Percentiles rank a stretch among this genome's conserved stretches.
Evolutionary conservation across 2,329 filamentous ascomycete species (phyloP).

Genomic region (Boeremia exigua): DNA sequence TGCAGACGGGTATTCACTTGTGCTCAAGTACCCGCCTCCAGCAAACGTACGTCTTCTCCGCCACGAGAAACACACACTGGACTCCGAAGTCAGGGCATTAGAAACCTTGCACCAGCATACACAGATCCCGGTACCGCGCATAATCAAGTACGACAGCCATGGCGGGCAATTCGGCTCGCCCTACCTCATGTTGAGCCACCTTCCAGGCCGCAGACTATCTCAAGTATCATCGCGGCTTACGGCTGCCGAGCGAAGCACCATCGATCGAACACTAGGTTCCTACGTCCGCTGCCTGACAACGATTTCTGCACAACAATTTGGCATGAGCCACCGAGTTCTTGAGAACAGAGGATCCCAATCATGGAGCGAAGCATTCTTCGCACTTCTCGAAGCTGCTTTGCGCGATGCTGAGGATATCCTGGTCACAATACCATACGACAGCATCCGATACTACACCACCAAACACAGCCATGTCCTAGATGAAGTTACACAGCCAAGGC

Average conservation of each 20-base stretch:
- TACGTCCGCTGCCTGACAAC: conserved; percentile 53
- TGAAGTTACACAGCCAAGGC: conserved; percentile 56
- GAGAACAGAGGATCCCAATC: conserved; percentile 53
- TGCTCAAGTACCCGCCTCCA: conserved; percentile 51
- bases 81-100: conserved; percentile 49
- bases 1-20: conserved; percentile 46
- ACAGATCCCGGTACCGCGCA: conserved; percentile 46
- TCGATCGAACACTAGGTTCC: conserved; percentile 51
- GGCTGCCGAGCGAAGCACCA: conserved; percentile 39
- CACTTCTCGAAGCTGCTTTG: conserved; percentile 59
- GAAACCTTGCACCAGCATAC: conserved; percentile 46
- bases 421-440: conserved; percentile 62
- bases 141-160: conserved; percentile 48
- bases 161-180: conserved; percentile 37
- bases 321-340: conserved; percentile 56
- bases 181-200: conserved; percentile 43
- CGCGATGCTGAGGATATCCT: conserved; percentile 66
- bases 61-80: conserved; percentile 51
- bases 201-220: conserved; percentile 44
- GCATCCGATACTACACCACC: conserved; percentile 58
- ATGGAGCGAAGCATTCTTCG: conserved; percentile 61
- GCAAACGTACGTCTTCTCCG: conserved; percentile 49
- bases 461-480: conserved; percentile 56
- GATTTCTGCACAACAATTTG: conserved; percentile 58
- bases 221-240: conserved; percentile 44